A percentile compares a stretch with the other conserved stretches of the same genome.
Evolutionary conservation across 2,329 filamentous ascomycete genomes (phyloP).

Genomic region (Pseudogymnoascus sp.): DNA sequence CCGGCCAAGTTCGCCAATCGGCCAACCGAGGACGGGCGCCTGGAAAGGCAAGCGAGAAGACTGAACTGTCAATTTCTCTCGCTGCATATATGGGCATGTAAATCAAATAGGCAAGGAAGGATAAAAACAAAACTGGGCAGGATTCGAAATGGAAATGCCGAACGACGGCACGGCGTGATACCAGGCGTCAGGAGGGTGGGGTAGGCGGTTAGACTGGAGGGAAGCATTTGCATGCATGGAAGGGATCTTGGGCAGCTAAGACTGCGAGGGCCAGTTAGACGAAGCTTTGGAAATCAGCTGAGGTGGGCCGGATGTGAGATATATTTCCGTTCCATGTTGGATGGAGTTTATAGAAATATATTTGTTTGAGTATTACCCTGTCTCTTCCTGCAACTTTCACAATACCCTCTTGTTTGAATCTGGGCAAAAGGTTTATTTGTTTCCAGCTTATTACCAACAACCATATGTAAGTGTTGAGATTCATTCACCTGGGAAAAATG

Average conservation of each 20-base stretch:
- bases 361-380: not conserved
- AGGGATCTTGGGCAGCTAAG: not conserved
- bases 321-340: slow-evolving; percentile 1
- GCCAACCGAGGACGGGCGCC: slow-evolving; percentile 35
- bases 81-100: not conserved
- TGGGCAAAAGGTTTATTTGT: not conserved
- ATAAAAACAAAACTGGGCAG: not conserved
- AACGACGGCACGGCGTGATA: not conserved
- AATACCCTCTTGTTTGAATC: not conserved
- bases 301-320: not conserved
- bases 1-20: slow-evolving; percentile 41
- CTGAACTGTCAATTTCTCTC: not conserved
- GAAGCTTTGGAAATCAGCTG: not conserved
- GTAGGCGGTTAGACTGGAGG: not conserved
- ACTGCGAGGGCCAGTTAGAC: not conserved
- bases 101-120: not conserved
- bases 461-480: not conserved
- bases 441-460: not conserved
- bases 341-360: slow-evolving; percentile 1
- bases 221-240: not conserved
- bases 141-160: not conserved
- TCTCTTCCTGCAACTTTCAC: not conserved
- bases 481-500: not conserved
- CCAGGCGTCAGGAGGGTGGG: not conserved
- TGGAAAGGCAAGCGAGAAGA: slow-evolving; percentile 2